These are phyloP conservation scores for Rhododendron ferrugineum DNA, from an alignment of 148 eudicot genomes.

Conservation along the genomic window DNA sequence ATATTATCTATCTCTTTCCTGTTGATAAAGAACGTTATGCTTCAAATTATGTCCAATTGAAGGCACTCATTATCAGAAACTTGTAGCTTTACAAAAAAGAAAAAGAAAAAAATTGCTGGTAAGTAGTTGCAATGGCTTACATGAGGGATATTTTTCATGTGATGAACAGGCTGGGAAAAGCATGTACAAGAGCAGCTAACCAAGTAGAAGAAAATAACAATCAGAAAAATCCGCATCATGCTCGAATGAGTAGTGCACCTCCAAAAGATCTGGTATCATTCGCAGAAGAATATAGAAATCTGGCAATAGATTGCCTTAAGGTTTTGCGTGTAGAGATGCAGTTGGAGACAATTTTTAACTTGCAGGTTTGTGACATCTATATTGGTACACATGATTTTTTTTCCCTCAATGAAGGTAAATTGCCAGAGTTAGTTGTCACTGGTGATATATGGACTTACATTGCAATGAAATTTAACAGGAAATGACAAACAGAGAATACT, in stretches of 20 bases:
- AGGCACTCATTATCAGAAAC: background rate
- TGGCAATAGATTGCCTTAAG: constrained; percentile 95
- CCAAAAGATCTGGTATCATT: constrained; percentile 74
- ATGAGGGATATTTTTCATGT: background rate
- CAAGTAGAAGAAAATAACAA: constrained; percentile 48
- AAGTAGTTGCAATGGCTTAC: constrained; percentile 4
- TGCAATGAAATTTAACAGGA: constrained; percentile 45
- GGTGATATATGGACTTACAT: constrained; percentile 12
- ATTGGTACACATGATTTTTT: background rate
- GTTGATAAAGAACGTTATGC: background rate
- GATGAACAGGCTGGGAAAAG: constrained; percentile 63
- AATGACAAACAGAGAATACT: constrained; percentile 77
- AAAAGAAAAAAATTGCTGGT: background rate
- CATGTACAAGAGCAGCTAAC: constrained; percentile 50
- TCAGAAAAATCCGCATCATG: constrained; percentile 42
- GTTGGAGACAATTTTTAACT: constrained; percentile 83
- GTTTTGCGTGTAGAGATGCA: constrained; percentile 97
- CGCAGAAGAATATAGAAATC: constrained; percentile 89
- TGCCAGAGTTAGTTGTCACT: constrained; percentile 3
- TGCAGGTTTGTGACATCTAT: constrained; percentile 65
- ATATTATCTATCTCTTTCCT: background rate
- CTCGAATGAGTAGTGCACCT: constrained; percentile 43
- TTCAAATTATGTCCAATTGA: background rate
- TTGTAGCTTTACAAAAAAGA: background rate
- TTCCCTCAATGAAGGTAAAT: background rate